These are phyloP conservation scores for Chlorella sorokiniana DNA, from an alignment of 139 green algal genomes.

Conservation along the genomic window DNA sequence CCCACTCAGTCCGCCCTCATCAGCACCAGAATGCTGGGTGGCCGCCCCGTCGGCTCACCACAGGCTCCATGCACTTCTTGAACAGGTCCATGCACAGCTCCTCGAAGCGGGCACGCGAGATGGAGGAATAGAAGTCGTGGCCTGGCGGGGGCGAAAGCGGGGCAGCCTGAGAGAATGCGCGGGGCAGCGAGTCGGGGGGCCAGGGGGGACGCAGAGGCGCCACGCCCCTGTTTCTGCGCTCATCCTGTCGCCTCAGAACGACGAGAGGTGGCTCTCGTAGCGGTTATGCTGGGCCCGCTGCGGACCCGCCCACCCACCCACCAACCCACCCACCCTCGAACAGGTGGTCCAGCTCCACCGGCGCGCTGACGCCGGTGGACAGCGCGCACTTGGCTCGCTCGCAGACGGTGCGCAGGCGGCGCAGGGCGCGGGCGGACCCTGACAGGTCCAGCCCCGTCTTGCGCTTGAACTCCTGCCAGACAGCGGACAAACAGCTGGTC, in stretches of 20 bases:
- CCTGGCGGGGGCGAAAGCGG: constrained; percentile 83
- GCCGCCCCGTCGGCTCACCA: constrained; percentile 76
- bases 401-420: constrained; percentile 71
- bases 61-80: constrained; percentile 98
- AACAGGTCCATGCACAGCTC: constrained; percentile 99
- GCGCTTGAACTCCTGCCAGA: constrained; percentile 23
- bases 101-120: constrained; percentile 96
- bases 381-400: constrained; percentile 80
- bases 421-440: constrained; percentile 54
- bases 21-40: no score
- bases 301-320: no score
- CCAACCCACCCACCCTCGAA: neutral
- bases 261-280: no score
- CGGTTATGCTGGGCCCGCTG: no score
- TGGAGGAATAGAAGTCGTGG: constrained; percentile 95
- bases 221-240: no score
- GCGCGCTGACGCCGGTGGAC: constrained; percentile 78
- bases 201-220: neutral
- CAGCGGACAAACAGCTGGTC: constrained; percentile 35
- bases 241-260: no score
- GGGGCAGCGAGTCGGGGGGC: constrained; percentile 74
- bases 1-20: no score
- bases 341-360: constrained; percentile 90
- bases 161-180: constrained; percentile 81
- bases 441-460: constrained; percentile 18